Evolutionary conservation across 306 rosid species (phyloP), one percentile per base, ranked within the genome.

Genomic region (Lathyrus tuberosus): DNA sequence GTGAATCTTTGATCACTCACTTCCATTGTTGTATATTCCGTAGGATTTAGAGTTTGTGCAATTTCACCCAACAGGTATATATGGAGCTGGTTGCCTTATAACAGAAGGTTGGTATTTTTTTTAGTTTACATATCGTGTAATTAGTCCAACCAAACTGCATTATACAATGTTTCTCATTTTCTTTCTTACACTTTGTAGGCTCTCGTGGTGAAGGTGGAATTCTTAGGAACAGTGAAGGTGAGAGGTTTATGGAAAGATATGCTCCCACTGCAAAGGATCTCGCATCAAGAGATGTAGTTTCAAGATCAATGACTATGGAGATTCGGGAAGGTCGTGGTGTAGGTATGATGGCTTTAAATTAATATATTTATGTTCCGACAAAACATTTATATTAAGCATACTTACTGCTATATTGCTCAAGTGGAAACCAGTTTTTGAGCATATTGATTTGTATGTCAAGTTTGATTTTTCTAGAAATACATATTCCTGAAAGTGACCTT

Each of bases 151-250:
- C n/a, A 74, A 65, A 26, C 61, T 70, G 51, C 67, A 73, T 35
- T 35, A 70, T 41, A 24, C 28, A 47, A 41, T 61, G 68, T 70
- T 75, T 77, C 44, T 63, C 67, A 65, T 35, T 53, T 61, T 65
- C 46, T 74, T 38, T 54, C 70, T 61, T 82, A 79, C 57, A 69
- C 44, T 71, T 73, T 49, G 40, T 80, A 94, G 98, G 98, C 71
- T 94, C 98, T 74, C 95, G 97, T 35, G 97, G 98, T 48, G 98
- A 94, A 83, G 98, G 98, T 81, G 98, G 97, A 74, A 90, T 94
- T 79, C 96, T 94, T 12, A 82, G 97, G 70, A 94, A 94, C 53
- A 88, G 95, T 51, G 97, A 94, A 85, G 98, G 98, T 67, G 98
- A 94, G 84, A 84, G 97, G 33, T 94, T 94, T 78, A 94, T 94